Base-by-base conservation (phyloP, 2,329 filamentous ascomycete species). In the Trichoderma brevicompactum region DNA sequence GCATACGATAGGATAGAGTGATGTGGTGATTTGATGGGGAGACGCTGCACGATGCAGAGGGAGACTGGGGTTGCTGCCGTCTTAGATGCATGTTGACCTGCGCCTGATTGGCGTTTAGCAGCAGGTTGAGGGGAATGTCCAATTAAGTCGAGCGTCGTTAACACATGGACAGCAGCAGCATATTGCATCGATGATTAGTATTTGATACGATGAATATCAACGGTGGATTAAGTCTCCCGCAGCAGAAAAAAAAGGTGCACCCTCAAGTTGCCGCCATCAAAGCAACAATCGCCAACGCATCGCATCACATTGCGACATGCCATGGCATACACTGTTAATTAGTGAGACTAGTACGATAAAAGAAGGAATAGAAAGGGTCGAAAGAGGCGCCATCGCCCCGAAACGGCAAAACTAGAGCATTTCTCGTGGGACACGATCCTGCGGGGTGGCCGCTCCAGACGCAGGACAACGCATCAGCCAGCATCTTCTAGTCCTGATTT, bases 401-500 rank as follows among this genome's bases (percentile, higher is more conserved):
- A 62, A 44, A 1, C 5, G 59, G 59, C 46, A 36, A 28, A 8
- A 41, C 19, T 17, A 8, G 52, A 43, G 38, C 44, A 17, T 52
- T 13, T 9, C 49, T 63, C 49, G 19, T 19, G 4, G 59, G 38
- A 53, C n/a, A 50, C 32, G 17, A 38, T 19, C n/a, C n/a, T 66
- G 66, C 44, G 55, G 65, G 64, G 64, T 48, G 46, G 52, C 40
- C 46, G 19, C n/a, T 59, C 17, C 46, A 19, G 36, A 68, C 62
- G 67, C 67, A 69, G 61, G 66, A 68, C 67, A 69, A 69, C 66
- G 65, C 67, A 69, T 69, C 67, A 7, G 15, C n/a, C 46, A 38
- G 58, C 19, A 28, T 44, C 43, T 19, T 41, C 64, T 38, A 50
- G 56, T 52, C 43, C 64, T 50, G 32, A 54, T 63, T 63, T n/a